Evolutionary conservation across 1,284 basidiomycete species (phyloP).

Genomic region (Cutaneotrichosporon cyanovorans): DNA sequence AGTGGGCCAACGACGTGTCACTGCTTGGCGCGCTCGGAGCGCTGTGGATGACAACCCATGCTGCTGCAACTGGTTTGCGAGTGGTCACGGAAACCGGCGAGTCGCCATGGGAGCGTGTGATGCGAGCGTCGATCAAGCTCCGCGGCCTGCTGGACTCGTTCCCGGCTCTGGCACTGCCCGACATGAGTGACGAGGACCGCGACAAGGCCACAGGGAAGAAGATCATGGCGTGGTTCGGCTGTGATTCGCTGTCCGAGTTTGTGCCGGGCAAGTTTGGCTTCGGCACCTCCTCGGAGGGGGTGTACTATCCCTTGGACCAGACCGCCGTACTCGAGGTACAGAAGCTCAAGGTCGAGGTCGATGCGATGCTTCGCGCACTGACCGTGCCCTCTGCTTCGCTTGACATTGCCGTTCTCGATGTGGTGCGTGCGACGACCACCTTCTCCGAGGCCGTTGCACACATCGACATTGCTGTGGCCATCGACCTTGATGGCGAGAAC

Average conservation of each 20-base stretch:
- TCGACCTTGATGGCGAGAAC: conserved; percentile 43
- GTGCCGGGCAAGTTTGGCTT: conserved; percentile 36
- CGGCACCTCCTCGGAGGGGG: conserved; percentile 9
- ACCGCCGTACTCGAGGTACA: conserved; percentile 21
- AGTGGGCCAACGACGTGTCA: conserved; percentile 34
- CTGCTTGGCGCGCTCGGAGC: conserved; percentile 34
- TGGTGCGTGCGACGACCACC: conserved; percentile 19
- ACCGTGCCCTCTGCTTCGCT: neutral
- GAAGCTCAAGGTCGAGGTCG: conserved; percentile 23
- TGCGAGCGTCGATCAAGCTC: conserved; percentile 31
- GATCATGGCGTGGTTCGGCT: conserved; percentile 21
- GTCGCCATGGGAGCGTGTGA: conserved; percentile 33
- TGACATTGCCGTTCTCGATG: conserved; percentile 10
- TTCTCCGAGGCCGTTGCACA: conserved; percentile 18
- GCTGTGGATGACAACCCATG: conserved; percentile 23
- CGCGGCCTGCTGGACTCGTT: conserved; percentile 30
- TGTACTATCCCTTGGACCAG: conserved; percentile 22
- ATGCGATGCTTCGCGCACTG: conserved; percentile 15
- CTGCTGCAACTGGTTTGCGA: conserved; percentile 17
- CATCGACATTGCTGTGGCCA: conserved; percentile 39
- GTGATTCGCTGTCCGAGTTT: conserved; percentile 26
- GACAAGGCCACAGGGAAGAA: conserved; percentile 14
- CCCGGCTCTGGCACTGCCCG: conserved; percentile 17
- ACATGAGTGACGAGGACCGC: conserved; percentile 7
- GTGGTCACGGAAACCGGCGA: neutral